Evolutionary conservation across 345 rosid species (phyloP).

Genomic region (Orychophragmus violaceus): DNA sequence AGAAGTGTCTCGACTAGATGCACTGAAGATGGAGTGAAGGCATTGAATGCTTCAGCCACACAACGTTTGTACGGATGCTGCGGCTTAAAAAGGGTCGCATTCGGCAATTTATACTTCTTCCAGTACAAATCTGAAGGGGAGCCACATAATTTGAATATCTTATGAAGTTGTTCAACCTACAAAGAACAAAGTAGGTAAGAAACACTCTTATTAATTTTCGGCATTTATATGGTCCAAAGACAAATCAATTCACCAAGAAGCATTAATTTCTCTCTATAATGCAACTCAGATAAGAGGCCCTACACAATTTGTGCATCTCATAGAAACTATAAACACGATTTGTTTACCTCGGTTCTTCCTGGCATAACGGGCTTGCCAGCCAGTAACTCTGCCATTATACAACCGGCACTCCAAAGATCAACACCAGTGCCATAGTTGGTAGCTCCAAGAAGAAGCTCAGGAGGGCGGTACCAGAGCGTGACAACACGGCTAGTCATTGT

Average conservation of each 20-base stretch:
- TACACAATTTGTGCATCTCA: constrained; percentile 5
- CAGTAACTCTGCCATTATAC: constrained; percentile 86
- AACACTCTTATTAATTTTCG: neutral
- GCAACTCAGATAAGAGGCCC: neutral
- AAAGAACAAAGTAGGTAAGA: constrained; percentile 11
- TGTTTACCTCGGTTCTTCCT: constrained; percentile 83
- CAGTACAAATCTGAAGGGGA: constrained; percentile 86
- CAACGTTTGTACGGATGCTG: constrained; percentile 70
- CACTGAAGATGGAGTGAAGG: constrained; percentile 54
- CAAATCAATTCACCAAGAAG: neutral
- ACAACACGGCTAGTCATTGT: constrained; percentile 87
- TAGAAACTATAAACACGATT: neutral
- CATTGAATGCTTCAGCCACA: constrained; percentile 65
- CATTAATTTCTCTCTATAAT: neutral
- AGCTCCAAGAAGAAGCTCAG: constrained; percentile 91
- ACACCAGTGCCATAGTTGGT: constrained; percentile 62
- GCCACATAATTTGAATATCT: constrained; percentile 86
- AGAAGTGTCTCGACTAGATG: constrained; percentile 67
- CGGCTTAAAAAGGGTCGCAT: constrained; percentile 77
- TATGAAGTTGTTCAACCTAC: constrained; percentile 90
- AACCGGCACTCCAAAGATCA: constrained; percentile 98
- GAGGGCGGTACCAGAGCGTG: constrained; percentile 96
- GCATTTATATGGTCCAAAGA: constrained; percentile 10
- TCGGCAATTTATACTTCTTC: constrained; percentile 77
- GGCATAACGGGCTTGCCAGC: constrained; percentile 87